Evolutionary conservation across 192 early-diverging fungal species (phyloP), one percentile per base, ranked within the genome.

Genomic region (Rhizophagus prolifer): DNA sequence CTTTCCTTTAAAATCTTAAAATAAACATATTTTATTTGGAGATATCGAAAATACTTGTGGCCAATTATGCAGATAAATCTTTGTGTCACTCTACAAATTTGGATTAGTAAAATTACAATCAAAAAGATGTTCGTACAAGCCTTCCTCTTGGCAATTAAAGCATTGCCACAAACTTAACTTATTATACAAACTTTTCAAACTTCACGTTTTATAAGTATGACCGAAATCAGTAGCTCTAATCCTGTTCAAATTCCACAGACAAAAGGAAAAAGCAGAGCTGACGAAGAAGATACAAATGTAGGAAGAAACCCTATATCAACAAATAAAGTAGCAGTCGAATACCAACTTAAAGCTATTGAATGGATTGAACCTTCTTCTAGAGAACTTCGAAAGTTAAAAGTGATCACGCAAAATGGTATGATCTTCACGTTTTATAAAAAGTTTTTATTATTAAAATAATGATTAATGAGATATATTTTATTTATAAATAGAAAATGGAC

Each of bases 351-450:
- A 78, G 85, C 87, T 19, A 86, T 95, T 60, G 85, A 84, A 72
- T 94, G 90, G 90, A 77, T 80, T 44, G 89, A 91, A 73, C 76
- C 82, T 16, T 87, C 87, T 16, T 87, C 87, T 8, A 76, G 84
- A 7, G 47, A 82, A n/a, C 68, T 79, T 66, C 81, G 84, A 66
- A 76, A 83, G 7, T 84, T 94, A 34, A 87, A 90, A 71, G 93
- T 97, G 59, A 89, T 94, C 46, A 96, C 95, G 7, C 96, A 97
- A 84, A 96, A 96, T 84, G 82, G 88, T 89, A 85, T 59, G 76
- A 5, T 41, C 0, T 50, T 23, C 46, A 1, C 38, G 26, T 21
- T 30, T 34, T 80, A 47, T 30, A 26, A 26, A 44, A n/a, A 46
- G 41, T 4, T 70, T 54, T 16, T 70, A 13, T 50, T 44, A 44